Conservation (phyloP, 345 rosid genomes). For the Populus tremula region DNA sequence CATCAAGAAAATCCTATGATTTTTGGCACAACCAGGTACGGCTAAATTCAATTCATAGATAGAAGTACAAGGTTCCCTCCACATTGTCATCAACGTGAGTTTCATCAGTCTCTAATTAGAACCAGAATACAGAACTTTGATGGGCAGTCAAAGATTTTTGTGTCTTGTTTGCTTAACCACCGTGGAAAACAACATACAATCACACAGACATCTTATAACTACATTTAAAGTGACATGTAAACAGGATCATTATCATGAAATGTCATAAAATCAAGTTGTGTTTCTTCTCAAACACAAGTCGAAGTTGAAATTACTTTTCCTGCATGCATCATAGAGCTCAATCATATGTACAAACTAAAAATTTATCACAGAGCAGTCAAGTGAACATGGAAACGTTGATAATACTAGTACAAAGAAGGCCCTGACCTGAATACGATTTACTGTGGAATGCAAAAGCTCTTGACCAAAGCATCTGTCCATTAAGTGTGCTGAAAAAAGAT, state of each 20-base stretch:
- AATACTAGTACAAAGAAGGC: neutral
- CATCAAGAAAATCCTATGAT: neutral
- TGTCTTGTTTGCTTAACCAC: neutral
- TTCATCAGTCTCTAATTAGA: neutral
- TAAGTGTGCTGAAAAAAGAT: neutral
- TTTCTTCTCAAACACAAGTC: neutral
- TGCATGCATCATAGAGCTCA: neutral
- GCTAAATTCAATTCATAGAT: neutral
- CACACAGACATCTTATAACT: neutral
- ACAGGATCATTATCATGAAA: neutral
- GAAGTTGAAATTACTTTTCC: neutral
- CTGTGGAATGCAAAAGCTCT: neutral
- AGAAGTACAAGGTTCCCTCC: too few relatives aligned
- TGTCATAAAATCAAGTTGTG: neutral
- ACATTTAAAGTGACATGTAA: neutral
- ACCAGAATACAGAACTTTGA: too few relatives aligned
- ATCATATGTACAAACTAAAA: neutral
- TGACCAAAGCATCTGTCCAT: slow-evolving; percentile 1
- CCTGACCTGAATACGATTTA: slow-evolving; percentile 12
- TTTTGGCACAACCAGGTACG: neutral
- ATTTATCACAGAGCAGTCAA: neutral
- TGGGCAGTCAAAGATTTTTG: neutral
- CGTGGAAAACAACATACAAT: neutral
- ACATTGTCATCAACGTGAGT: neutral
- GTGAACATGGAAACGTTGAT: neutral